Evolutionary conservation across 306 rosid species (phyloP).

Genomic region (Cicer judaicum): DNA sequence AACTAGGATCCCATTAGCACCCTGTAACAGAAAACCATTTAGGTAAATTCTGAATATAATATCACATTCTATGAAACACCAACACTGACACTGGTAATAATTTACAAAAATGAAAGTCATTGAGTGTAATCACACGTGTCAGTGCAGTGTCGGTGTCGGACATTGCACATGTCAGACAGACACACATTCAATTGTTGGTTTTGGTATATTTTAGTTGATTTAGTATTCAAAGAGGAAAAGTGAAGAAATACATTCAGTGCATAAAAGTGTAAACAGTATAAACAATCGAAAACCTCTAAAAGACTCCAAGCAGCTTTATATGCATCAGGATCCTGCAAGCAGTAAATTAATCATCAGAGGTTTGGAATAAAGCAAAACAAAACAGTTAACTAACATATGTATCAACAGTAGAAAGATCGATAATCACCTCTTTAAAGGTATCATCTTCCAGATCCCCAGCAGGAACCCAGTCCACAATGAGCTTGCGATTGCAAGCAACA

Average conservation of each 20-base stretch:
- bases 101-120: too few relatives aligned
- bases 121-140: too few relatives aligned
- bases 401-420: constrained; percentile 18
- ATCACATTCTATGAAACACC: neutral
- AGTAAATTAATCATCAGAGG: constrained; percentile 36
- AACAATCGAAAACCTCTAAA: constrained; percentile 56
- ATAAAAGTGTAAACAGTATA: constrained; percentile 8
- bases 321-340: constrained; percentile 64
- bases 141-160: too few relatives aligned
- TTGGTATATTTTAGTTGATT: too few relatives aligned
- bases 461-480: constrained; percentile 76
- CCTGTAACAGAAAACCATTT: constrained; percentile 62
- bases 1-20: constrained; percentile 81
- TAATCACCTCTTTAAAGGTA: constrained; percentile 58
- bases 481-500: constrained; percentile 61
- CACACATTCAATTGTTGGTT: too few relatives aligned
- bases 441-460: constrained; percentile 76
- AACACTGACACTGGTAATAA: too few relatives aligned
- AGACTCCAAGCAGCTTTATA: constrained; percentile 75
- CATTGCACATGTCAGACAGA: too few relatives aligned
- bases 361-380: constrained; percentile 2
- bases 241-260: constrained; percentile 12
- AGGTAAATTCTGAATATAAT: constrained; percentile 31
- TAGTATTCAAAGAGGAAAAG: constrained; percentile 9
- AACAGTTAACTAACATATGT: constrained; percentile 14